These are phyloP conservation scores for Xylogone sp. DNA, from an alignment of 2,329 filamentous ascomycete genomes.

Conservation along the genomic window DNA sequence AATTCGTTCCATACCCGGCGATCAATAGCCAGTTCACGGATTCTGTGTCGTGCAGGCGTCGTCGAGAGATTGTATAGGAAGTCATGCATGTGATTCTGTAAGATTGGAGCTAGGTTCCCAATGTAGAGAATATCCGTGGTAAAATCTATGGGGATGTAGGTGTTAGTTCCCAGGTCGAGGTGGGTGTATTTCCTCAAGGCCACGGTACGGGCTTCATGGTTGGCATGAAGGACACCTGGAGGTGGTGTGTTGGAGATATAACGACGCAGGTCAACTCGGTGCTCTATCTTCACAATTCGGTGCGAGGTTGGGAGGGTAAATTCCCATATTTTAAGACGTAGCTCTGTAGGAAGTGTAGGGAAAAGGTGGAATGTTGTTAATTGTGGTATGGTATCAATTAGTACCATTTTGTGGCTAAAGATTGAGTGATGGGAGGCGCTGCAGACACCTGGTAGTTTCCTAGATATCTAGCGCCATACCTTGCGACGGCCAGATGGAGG, in stretches of 20 bases:
- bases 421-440: background rate
- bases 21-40: conserved; percentile 17
- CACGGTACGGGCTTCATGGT: conserved; percentile 14
- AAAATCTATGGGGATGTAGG: conserved; percentile 14
- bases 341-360: conserved; percentile 18
- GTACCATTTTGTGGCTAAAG: background rate
- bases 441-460: background rate
- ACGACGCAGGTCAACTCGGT: conserved; percentile 8
- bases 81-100: conserved; percentile 11
- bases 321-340: conserved; percentile 21
- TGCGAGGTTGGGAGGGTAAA: conserved; percentile 7
- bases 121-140: conserved; percentile 16
- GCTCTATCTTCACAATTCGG: conserved; percentile 21
- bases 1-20: conserved; percentile 19
- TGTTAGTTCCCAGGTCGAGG: conserved; percentile 9
- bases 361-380: conserved; percentile 16
- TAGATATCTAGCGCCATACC: background rate
- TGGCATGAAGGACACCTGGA: conserved; percentile 15
- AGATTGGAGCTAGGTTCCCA: conserved; percentile 13
- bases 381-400: background rate
- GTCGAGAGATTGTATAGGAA: conserved; percentile 20
- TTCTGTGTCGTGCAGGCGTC: conserved; percentile 13
- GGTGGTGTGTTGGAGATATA: conserved; percentile 19
- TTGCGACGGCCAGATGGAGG: background rate
- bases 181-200: conserved; percentile 4